Conservation (phyloP, 305 asterid genomes). For the Plantago coronopus region DNA sequence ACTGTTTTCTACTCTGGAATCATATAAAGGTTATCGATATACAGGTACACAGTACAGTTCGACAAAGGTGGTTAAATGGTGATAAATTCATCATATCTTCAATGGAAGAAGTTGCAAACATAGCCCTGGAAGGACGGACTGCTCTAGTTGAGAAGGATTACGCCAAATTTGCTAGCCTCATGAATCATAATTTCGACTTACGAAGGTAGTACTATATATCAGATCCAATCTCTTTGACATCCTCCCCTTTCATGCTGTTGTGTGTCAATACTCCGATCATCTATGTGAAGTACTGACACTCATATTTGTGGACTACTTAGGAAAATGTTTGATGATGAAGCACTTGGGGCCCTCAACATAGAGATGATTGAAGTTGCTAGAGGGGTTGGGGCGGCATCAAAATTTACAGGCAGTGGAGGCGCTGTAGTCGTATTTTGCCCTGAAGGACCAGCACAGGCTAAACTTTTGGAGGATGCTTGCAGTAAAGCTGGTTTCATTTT, state of each 20-base stretch:
- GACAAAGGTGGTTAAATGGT: slow-evolving; percentile 80
- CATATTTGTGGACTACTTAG: slow-evolving; percentile 24
- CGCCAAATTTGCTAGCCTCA: slow-evolving; percentile 50
- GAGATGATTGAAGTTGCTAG: slow-evolving; percentile 81
- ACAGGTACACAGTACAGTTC: slow-evolving; percentile 77
- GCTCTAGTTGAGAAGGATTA: slow-evolving; percentile 66
- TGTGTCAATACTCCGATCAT: neutral
- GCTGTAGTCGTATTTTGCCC: slow-evolving; percentile 85
- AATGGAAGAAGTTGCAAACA: slow-evolving; percentile 74
- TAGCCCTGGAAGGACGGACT: slow-evolving; percentile 64
- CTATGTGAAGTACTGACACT: neutral
- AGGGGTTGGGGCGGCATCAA: slow-evolving; percentile 72
- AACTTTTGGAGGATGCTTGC: slow-evolving; percentile 64
- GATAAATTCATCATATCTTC: slow-evolving; percentile 73
- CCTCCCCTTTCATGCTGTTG: neutral
- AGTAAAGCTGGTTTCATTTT: slow-evolving; percentile 49
- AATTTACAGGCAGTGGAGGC: slow-evolving; percentile 96
- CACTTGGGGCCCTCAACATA: slow-evolving; percentile 61
- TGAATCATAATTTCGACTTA: slow-evolving; percentile 73
- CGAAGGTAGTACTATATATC: slow-evolving; percentile 46
- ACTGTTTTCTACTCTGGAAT: neutral
- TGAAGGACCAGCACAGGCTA: slow-evolving; percentile 65
- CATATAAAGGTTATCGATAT: neutral
- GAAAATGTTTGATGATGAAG: slow-evolving; percentile 72
- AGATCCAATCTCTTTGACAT: neutral